A percentile compares a stretch with the other conserved stretches of the same genome.
Conservation (phyloP, 805 yeast genomes). For the Isabelozyma gotoi region DNA sequence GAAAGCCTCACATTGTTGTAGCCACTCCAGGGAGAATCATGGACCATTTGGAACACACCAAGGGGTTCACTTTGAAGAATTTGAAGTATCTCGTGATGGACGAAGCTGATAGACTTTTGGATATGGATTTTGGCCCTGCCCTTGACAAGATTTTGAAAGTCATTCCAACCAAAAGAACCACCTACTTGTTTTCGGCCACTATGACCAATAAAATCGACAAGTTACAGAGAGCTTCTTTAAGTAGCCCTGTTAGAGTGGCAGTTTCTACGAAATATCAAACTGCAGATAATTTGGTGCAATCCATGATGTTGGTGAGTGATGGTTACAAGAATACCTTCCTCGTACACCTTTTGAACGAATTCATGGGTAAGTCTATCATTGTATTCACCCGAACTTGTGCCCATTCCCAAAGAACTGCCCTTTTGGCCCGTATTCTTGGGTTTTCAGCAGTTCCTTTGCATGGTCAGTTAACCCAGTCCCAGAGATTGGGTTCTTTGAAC, state of each 20-base stretch:
- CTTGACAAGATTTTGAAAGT: constrained; percentile 80
- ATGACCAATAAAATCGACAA: constrained; percentile 95
- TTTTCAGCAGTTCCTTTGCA: constrained; percentile 91
- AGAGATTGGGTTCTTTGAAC: constrained; percentile 78
- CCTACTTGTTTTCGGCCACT: constrained; percentile 92
- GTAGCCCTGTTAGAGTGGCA: constrained; percentile 87
- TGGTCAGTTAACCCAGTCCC: constrained; percentile 86
- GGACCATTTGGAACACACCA: constrained; percentile 91
- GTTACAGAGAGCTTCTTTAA: constrained; percentile 86
- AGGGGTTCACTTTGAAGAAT: constrained; percentile 79
- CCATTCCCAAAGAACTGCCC: constrained; percentile 87
- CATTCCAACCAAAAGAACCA: constrained; percentile 81
- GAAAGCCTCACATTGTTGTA: constrained; percentile 90
- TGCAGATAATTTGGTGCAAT: constrained; percentile 89
- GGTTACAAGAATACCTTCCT: constrained; percentile 88
- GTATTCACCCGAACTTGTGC: constrained; percentile 94
- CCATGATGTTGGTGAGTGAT: constrained; percentile 86
- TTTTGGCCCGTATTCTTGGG: constrained; percentile 75
- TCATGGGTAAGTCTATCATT: constrained; percentile 80
- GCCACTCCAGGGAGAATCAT: constrained; percentile 95
- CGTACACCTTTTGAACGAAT: constrained; percentile 79
- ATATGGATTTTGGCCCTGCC: constrained; percentile 96
- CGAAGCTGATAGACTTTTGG: constrained; percentile 94
- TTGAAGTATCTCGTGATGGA: constrained; percentile 88
- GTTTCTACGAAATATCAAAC: constrained; percentile 88